A percentile compares a stretch with the other conserved stretches of the same genome.
Conservation (phyloP, 2,329 filamentous ascomycete genomes). For the Penicillium sp. region DNA sequence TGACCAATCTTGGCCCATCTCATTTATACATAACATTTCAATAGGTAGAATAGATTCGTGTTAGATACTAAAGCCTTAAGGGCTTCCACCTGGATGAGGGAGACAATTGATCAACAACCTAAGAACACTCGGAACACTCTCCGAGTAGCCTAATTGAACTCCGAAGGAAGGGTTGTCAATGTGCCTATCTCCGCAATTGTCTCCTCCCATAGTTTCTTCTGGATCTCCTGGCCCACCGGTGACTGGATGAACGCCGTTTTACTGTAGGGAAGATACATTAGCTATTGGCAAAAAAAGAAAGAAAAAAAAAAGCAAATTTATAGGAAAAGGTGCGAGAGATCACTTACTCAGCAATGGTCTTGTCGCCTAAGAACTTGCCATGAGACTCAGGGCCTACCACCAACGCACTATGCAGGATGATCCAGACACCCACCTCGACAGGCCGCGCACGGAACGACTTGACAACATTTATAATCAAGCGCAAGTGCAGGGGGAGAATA, state of each 20-base stretch:
- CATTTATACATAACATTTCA: too few relatives aligned
- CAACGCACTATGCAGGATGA: not conserved
- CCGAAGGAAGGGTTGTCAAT: not conserved
- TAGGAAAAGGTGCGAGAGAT: not conserved
- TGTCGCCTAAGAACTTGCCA: not conserved
- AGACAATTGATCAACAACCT: not conserved
- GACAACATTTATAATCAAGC: not conserved
- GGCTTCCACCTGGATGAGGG: not conserved
- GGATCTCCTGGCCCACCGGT: not conserved
- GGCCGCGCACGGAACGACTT: not conserved
- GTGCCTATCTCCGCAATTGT: not conserved
- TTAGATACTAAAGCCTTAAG: not conserved
- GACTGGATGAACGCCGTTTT: not conserved
- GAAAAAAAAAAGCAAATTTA: not conserved
- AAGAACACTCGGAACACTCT: not conserved
- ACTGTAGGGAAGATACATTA: not conserved
- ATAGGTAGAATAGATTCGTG: not conserved
- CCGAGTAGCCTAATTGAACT: not conserved
- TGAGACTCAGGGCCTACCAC: not conserved
- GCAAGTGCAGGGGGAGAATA: not conserved
- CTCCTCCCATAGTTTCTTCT: not conserved
- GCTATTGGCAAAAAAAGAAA: not conserved
- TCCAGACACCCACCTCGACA: not conserved
- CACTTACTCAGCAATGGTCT: not conserved
- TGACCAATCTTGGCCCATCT: not conserved